Base-by-base conservation (phyloP, 2,329 filamentous ascomycete genomes). In the Aspergillus pseudoviridinutans region DNA sequence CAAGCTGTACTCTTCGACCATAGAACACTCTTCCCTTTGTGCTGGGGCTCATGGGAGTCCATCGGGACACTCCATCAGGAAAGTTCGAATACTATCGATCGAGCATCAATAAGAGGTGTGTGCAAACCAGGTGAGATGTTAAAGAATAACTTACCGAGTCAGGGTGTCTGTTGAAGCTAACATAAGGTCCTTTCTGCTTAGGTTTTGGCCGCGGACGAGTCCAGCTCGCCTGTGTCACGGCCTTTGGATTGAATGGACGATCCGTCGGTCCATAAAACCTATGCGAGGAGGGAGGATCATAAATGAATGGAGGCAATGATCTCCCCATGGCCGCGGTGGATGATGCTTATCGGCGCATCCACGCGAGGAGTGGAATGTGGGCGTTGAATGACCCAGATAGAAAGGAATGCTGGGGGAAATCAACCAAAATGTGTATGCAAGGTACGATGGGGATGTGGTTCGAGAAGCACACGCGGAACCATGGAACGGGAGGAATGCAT, bases 131-230 rank as follows among this genome's bases (percentile, higher is more conserved):
- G 28, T 17, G 9, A 24, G 8, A 46, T 24, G 27, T 28, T 10
- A 20, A 24, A 47, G 22, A 24, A 42, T 25, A 27, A 58, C 86
- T 69, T 82, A 91, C 88, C 20, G 76, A 76, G 68, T 97, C 92
- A 1, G 92, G 92, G 74, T 96, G 92, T 57, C 84, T 83, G 73
- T 95, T 94, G 80, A 96, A 89, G 58, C 88, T 84, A 61, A 97
- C 77, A 62, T 95, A 77, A 12, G 91, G 92, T 0, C 91, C 92
- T 54, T 89, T 81, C 49, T 81, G 83, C 80, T 89, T 88, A 46
- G 84, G 81, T 68, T 82, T 87, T 27, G 76, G 79, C 44, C 74
- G 71, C 54, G 84, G 84, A 12, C 85, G 83, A 68, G 85, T 79
- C 79, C 85, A 90, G 76, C 89, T 93, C 61, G 90, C 89, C 70